Evolutionary conservation across 805 yeast species (phyloP).

Genomic region (Sugiyamaella lignohabitans): DNA sequence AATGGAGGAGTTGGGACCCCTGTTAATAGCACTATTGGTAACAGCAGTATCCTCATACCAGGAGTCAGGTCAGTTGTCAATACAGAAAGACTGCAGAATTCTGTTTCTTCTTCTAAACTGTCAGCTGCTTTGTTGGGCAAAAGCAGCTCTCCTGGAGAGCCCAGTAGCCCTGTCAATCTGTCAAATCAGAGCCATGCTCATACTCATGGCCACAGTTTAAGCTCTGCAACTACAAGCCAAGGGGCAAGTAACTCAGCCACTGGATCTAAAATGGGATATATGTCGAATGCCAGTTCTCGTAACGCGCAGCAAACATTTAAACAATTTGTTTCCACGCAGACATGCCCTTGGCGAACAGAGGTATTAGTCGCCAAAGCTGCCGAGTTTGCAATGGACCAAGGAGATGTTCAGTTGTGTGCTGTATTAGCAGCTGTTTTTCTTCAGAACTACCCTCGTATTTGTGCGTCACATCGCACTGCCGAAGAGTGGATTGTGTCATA

Average conservation of each 20-base stretch:
- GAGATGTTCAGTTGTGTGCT: constrained; percentile 57
- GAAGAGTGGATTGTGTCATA: constrained; percentile 55
- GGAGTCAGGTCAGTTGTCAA: no score
- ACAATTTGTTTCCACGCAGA: constrained; percentile 12
- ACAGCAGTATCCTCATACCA: no score
- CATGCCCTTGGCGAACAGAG: constrained; percentile 53
- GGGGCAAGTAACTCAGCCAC: no score
- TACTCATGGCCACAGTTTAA: no score
- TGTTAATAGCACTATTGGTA: not conserved
- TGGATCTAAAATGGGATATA: no score
- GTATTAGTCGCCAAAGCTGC: constrained; percentile 45
- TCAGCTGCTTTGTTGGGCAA: not conserved
- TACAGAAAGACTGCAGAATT: no score
- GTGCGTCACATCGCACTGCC: constrained; percentile 28
- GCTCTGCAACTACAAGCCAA: no score
- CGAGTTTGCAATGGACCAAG: constrained; percentile 52
- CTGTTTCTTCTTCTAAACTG: not conserved
- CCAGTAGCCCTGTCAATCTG: no score
- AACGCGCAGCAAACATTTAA: not conserved
- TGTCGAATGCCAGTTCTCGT: no score
- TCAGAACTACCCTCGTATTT: constrained; percentile 33
- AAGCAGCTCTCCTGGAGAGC: not conserved
- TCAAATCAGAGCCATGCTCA: no score
- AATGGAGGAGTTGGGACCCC: not conserved
- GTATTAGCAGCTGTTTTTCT: constrained; percentile 51